Evolutionary conservation across 768 basidiomycete species (phyloP).

Genomic region (Gymnopilus dilepis): DNA sequence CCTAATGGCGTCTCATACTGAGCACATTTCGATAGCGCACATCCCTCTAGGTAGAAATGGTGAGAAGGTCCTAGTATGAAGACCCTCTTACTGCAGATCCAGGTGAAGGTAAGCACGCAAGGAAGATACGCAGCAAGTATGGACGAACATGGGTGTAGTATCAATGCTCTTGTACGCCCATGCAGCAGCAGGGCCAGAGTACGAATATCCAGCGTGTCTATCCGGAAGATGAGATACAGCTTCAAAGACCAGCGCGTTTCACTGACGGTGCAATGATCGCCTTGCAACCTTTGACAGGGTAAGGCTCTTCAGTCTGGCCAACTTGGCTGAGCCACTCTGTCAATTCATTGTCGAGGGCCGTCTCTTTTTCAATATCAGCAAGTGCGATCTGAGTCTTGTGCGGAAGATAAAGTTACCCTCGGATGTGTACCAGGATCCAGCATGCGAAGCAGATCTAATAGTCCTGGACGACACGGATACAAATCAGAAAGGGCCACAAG

Average conservation of each 20-base stretch:
- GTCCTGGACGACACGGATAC: slow-evolving; percentile 17
- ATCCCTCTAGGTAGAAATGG: slow-evolving; percentile 85
- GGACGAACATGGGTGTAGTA: slow-evolving; percentile 74
- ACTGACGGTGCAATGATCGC: slow-evolving; percentile 97
- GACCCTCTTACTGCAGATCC: slow-evolving; percentile 74
- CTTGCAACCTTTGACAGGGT: slow-evolving; percentile 70
- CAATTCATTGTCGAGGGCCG: slow-evolving; percentile 66
- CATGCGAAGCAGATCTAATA: slow-evolving; percentile 74
- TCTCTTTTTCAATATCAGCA: slow-evolving; percentile 43
- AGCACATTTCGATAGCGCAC: slow-evolving; percentile 82
- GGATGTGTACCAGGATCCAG: slow-evolving; percentile 87
- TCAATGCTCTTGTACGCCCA: slow-evolving; percentile 96
- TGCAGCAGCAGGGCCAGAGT: slow-evolving; percentile 92
- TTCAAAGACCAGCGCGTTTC: neutral
- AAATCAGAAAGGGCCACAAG: neutral
- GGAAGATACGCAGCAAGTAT: slow-evolving; percentile 14
- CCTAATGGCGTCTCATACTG: slow-evolving; percentile 89
- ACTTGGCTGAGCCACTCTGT: slow-evolving; percentile 67
- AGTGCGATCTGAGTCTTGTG: neutral
- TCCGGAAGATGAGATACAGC: neutral
- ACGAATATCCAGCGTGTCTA: slow-evolving; percentile 96
- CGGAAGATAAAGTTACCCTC: slow-evolving; percentile 51
- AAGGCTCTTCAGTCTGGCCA: slow-evolving; percentile 42
- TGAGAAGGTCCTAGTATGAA: slow-evolving; percentile 97
- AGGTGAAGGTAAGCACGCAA: slow-evolving; percentile 8